Evolutionary conservation across 139 green algal genomes (phyloP), one percentile per base, ranked within the genome.

Genomic region (Chlamydomonas schloesseri): DNA sequence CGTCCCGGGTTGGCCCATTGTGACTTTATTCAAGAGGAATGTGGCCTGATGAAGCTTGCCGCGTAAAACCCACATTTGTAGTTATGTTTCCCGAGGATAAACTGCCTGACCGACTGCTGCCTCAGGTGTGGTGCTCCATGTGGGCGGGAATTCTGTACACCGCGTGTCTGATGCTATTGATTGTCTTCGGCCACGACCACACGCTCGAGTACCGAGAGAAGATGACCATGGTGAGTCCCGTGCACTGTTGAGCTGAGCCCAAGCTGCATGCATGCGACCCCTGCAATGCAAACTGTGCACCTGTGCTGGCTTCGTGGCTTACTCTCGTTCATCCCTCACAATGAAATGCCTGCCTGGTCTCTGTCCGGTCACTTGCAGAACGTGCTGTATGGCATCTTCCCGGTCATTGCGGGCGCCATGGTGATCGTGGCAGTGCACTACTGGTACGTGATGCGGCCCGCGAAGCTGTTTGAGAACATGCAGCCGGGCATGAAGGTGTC

Each of bases 321-420:
- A n/a, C n/a, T n/a, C n/a, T n/a, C n/a, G n/a, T n/a, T n/a, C n/a
- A n/a, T n/a, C n/a, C n/a, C n/a, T n/a, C n/a, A n/a, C n/a, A n/a
- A n/a, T n/a, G n/a, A n/a, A n/a, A n/a, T n/a, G n/a, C n/a, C n/a
- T n/a, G n/a, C n/a, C n/a, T n/a, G n/a, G n/a, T n/a, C n/a, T n/a
- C n/a, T n/a, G n/a, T n/a, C n/a, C n/a, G n/a, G n/a, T n/a, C n/a
- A n/a, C n/a, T n/a, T n/a, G n/a, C 81, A 87, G 81, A 64, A 67
- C 26, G 77, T 89, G 31, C 77, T 89, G 69, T 82, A 89, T 28
- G 86, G 86, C 57, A 72, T 89, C 24, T 89, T 83, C 29, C 86
- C 86, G 4, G 73, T 81, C 34, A 71, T 89, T 23, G 47, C 71
- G n/a, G 85, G 29, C 42, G 85, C 76, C 42, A 55, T 36, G 6